Percentiles rank a stretch among this genome's conserved stretches.
Evolutionary conservation across 1,284 basidiomycete genomes (phyloP).

Genomic region (Heterobasidion irregulare): DNA sequence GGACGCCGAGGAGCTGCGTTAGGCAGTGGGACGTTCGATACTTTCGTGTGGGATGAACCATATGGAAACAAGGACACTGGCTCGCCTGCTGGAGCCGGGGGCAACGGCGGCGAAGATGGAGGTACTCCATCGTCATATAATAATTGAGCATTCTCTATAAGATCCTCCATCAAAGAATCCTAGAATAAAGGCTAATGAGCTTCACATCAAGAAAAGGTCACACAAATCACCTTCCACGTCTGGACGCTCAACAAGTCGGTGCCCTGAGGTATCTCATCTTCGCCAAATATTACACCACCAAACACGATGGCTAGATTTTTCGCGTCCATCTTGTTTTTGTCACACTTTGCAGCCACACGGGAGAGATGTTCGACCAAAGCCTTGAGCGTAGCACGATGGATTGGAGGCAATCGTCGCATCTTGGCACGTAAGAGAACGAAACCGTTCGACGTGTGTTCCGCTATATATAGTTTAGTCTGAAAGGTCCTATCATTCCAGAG

Average conservation of each 20-base stretch:
- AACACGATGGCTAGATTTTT: slow-evolving; percentile 87
- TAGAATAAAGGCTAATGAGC: slow-evolving; percentile 19
- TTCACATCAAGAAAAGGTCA: background rate
- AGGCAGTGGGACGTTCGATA: slow-evolving; percentile 34
- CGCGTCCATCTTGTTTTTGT: slow-evolving; percentile 91
- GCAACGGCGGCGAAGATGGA: slow-evolving; percentile 48
- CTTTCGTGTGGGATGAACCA: slow-evolving; percentile 58
- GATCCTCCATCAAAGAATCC: slow-evolving; percentile 85
- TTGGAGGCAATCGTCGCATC: slow-evolving; percentile 75
- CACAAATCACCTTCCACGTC: slow-evolving; percentile 51
- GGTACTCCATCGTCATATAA: slow-evolving; percentile 49
- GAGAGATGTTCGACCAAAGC: slow-evolving; percentile 86
- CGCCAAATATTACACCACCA: slow-evolving; percentile 80
- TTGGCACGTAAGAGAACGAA: slow-evolving; percentile 73
- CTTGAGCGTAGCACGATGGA: slow-evolving; percentile 87
- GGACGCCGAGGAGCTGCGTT: slow-evolving; percentile 13
- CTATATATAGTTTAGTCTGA: slow-evolving; percentile 2
- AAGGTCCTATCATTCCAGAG: too few species aligned
- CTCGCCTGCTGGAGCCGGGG: slow-evolving; percentile 58
- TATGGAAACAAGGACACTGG: slow-evolving; percentile 46
- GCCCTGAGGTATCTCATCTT: slow-evolving; percentile 76
- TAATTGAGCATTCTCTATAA: slow-evolving; percentile 61
- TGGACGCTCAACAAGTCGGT: slow-evolving; percentile 68
- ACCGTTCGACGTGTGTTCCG: slow-evolving; percentile 64
- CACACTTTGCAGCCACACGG: slow-evolving; percentile 59